Evolutionary conservation across 1,284 basidiomycete species (phyloP), one percentile per base, ranked within the genome.

Genomic region (Phlebopus sp.): DNA sequence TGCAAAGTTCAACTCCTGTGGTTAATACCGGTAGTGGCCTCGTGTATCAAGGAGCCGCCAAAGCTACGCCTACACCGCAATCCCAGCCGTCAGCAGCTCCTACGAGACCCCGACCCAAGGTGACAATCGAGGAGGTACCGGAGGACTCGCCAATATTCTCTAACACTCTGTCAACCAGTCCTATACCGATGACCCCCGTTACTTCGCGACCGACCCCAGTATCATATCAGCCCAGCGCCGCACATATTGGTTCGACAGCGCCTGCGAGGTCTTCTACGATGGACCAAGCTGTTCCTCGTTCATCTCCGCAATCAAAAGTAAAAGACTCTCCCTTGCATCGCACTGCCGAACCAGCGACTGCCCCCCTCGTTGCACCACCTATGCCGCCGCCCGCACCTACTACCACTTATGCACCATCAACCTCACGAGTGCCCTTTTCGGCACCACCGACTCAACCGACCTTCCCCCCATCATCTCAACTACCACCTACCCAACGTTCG

Each of bases 61-160:
- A 34, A 14, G 30, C 50, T 38, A 18, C 44, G 36, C 29, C 52
- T 5, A 25, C 42, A 37, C 32, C 45, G 37, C 44, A 58, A 7
- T 40, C 47, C 15, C 55, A 54, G 17, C 45, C 54, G 15, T 47
- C 40, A n/a, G 39, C 35, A 21, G 42, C 46, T 19, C 17, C 42
- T 35, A 38, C 51, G 37, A 47, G 38, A 36, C 15, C 42, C 15
- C 63, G 62, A 46, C 57, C 55, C 30, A 69, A 59, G 46, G 63
- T 62, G 41, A 66, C 59, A 5, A 36, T 69, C 4, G 66, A 69
- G 41, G 63, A 64, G 37, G 54, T 58, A 11, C 37, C 56, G 39
- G 62, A 64, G 41, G 60, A 65, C 42, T 49, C 51, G 4, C 55
- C 50, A 2, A 32, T 53, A 37, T 36, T 29, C 7, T 44, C 41